phyloP scores from a whole-genome alignment of 805 yeast species.

The Candida chilensis region DNA sequence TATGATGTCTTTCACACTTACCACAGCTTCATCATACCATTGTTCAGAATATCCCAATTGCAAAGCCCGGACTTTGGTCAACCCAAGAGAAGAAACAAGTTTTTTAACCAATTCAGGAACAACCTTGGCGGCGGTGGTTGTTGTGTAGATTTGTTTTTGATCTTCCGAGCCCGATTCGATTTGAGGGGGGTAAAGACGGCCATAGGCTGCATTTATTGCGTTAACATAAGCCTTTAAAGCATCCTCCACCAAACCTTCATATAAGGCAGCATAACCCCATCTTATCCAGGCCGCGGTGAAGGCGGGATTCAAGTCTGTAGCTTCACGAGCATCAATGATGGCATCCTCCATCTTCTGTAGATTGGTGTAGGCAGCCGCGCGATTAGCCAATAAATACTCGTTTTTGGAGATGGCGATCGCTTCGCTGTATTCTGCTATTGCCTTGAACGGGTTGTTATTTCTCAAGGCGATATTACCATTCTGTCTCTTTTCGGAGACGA shows the following conservation, averaged over 20 bases:
- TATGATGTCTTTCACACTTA: too few species aligned
- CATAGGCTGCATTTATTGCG: slow-evolving; percentile 14
- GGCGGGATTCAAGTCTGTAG: slow-evolving; percentile 17
- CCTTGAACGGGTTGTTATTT: slow-evolving; percentile 14
- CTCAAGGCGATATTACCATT: slow-evolving; percentile 16
- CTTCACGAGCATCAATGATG: slow-evolving; percentile 18
- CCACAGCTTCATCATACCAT: too few species aligned
- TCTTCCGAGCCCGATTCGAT: not conserved
- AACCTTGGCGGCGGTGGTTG: too few species aligned
- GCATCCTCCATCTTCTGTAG: slow-evolving; percentile 23
- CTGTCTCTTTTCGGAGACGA: too few species aligned
- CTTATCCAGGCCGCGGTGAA: slow-evolving; percentile 29
- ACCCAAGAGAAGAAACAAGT: not conserved
- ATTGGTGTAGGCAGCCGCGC: slow-evolving; percentile 29
- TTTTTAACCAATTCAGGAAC: not conserved
- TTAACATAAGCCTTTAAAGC: slow-evolving; percentile 23
- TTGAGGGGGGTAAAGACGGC: not conserved
- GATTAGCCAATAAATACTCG: slow-evolving; percentile 21
- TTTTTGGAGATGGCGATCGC: slow-evolving; percentile 20
- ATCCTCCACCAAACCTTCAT: slow-evolving; percentile 22
- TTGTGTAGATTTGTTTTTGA: not conserved
- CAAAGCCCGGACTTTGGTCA: not conserved
- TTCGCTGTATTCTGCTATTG: slow-evolving; percentile 24
- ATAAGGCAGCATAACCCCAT: slow-evolving; percentile 21
- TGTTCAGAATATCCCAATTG: not conserved